These are phyloP conservation scores for Pseudonitzschia delicatissima DNA, from an alignment of 108 stramenopile species.

Conservation along the genomic window DNA sequence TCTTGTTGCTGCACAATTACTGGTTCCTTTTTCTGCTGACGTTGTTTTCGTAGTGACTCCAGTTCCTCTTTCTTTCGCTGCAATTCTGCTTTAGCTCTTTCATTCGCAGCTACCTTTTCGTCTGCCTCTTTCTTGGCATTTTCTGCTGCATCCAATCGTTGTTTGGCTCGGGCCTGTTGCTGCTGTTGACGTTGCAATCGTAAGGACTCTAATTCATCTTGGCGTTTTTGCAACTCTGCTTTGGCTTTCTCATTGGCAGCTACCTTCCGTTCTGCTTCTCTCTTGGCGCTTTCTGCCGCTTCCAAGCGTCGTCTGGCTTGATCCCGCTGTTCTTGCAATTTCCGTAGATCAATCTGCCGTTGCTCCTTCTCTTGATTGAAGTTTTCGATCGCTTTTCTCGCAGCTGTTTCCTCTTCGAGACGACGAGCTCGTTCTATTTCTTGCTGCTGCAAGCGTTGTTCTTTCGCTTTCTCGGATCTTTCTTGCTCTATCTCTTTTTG, in stretches of 20 bases:
- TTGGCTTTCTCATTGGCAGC: conserved; percentile 1
- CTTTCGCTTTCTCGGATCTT: not conserved
- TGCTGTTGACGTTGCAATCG: not conserved
- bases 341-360: not conserved
- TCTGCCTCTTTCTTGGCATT: not conserved
- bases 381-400: conserved; percentile 1
- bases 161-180: not conserved
- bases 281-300: not conserved
- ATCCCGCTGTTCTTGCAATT: not conserved
- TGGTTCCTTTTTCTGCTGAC: conserved; percentile 2
- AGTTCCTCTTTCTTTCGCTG: not conserved
- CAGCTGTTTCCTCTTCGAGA: conserved; percentile 1
- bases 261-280: not conserved
- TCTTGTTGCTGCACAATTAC: not conserved
- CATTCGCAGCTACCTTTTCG: not conserved
- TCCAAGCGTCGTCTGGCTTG: not conserved
- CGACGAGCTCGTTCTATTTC: not conserved
- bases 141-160: not conserved
- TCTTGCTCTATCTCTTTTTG: conserved; percentile 6
- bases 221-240: not conserved
- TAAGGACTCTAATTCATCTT: conserved; percentile 1
- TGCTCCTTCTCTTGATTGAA: not conserved
- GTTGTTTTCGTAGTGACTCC: not conserved
- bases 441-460: not conserved
- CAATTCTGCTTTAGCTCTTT: conserved; percentile 4